Conservation (phyloP, 2,329 filamentous ascomycete genomes). For the Epichloe hybrida region DNA sequence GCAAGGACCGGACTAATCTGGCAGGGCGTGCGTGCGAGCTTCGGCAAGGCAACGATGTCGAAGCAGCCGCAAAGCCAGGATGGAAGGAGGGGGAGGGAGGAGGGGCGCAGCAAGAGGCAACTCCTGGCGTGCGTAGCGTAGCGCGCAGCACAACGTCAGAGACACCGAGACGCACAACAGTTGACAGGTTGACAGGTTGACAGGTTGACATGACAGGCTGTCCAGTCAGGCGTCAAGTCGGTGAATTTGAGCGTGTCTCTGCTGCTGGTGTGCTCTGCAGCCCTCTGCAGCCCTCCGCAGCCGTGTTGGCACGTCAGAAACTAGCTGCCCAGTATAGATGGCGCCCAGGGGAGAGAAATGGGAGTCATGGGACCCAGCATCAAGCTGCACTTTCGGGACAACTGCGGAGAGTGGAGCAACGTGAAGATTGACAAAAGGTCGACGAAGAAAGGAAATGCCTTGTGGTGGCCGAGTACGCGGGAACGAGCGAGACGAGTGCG, state of each 20-base stretch:
- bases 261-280: too few relatives aligned
- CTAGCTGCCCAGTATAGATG: background rate
- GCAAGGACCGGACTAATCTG: background rate
- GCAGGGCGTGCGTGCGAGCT: background rate
- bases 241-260: background rate
- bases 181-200: background rate
- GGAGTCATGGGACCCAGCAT: background rate
- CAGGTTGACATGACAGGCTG: background rate
- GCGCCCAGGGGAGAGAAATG: background rate
- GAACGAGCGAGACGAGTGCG: background rate
- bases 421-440: too few relatives aligned
- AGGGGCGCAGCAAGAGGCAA: background rate
- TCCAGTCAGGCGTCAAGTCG: too few relatives aligned
- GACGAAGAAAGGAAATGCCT: background rate
- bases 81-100: background rate
- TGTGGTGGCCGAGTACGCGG: background rate
- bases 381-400: background rate
- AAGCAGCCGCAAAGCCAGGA: slow-evolving; percentile 3
- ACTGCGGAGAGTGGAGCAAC: too few relatives aligned
- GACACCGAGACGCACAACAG: too few relatives aligned
- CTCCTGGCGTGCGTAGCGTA: too few relatives aligned
- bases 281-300: too few relatives aligned
- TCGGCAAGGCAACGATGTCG: background rate
- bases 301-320: background rate
- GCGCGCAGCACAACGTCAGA: too few relatives aligned